A percentile compares a stretch with the other conserved stretches of the same genome.
These are phyloP conservation scores for Linnemannia schmuckeri DNA, from an alignment of 192 early-diverging fungal genomes.

Conservation along the genomic window DNA sequence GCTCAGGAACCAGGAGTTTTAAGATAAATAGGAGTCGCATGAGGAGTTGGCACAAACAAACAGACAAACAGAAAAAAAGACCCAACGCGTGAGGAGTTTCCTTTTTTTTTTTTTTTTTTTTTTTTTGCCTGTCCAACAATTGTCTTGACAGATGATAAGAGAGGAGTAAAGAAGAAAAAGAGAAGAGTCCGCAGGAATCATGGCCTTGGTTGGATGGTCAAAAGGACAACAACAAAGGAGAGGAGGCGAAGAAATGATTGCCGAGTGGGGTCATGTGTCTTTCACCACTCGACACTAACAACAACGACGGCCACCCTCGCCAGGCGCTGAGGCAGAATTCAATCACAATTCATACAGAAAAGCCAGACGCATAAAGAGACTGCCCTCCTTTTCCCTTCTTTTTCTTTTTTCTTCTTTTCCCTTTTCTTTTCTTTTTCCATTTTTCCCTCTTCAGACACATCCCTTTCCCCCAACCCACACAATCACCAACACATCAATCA, in stretches of 20 bases:
- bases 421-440: background rate
- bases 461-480: background rate
- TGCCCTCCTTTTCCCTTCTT: conserved; percentile 1
- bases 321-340: no score
- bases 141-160: background rate
- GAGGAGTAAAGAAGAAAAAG: background rate
- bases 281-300: background rate
- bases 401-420: conserved; percentile 14
- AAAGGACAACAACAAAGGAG: background rate
- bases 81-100: no score
- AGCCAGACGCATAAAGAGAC: background rate
- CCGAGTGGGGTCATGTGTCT: conserved; percentile 23
- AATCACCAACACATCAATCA: conserved; percentile 19
- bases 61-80: no score
- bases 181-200: background rate
- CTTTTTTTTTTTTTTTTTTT: no score
- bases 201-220: no score
- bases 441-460: background rate
- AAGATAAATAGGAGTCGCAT: no score
- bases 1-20: no score
- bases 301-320: background rate
- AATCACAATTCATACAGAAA: background rate
- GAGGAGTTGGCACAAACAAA: no score
- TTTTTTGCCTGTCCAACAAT: background rate
- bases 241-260: background rate